Evolutionary conservation across 495 filamentous ascomycete genomes (phyloP).

Genomic region (Penicillium bovifimosum): DNA sequence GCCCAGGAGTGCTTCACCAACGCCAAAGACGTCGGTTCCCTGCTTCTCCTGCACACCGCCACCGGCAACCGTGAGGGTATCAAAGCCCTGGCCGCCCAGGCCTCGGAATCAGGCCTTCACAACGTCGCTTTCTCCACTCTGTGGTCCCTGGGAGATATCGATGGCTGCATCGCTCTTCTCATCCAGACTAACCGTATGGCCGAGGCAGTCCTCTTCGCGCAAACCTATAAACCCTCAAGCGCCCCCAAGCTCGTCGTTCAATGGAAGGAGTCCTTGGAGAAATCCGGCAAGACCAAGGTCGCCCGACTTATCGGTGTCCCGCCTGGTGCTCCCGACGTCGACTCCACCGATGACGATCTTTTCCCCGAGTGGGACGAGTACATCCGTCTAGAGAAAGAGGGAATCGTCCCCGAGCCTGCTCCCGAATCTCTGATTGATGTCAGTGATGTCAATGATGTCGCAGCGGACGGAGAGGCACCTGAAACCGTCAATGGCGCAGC

Average conservation of each 20-base stretch:
- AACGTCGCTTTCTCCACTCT: conserved; percentile 89
- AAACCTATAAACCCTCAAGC: conserved; percentile 88
- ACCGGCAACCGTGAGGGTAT: conserved; percentile 73
- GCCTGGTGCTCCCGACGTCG: conserved; percentile 43
- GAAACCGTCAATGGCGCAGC: conserved; percentile 31
- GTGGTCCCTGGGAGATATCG: conserved; percentile 80
- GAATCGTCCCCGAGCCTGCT: conserved; percentile 35
- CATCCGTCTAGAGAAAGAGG: conserved; percentile 71
- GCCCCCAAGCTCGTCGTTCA: conserved; percentile 58
- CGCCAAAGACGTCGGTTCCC: conserved; percentile 82
- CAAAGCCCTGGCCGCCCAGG: conserved; percentile 61
- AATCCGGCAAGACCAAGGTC: conserved; percentile 74
- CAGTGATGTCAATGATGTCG: conserved; percentile 21
- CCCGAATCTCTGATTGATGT: conserved; percentile 48
- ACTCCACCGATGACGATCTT: conserved; percentile 77
- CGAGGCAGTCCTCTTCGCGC: conserved; percentile 84
- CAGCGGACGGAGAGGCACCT: conserved; percentile 21
- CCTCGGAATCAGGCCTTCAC: conserved; percentile 69
- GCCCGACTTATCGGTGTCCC: conserved; percentile 80
- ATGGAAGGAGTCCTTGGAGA: conserved; percentile 81
- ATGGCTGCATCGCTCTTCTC: conserved; percentile 76
- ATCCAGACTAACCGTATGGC: conserved; percentile 68
- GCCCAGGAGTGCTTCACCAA: conserved; percentile 89
- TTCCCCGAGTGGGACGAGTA: conserved; percentile 97
- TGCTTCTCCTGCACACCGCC: conserved; percentile 80